Percentiles rank a stretch among this genome's conserved stretches.
These are phyloP conservation scores for Bryum argenteum DNA, from an alignment of 225 moss, liverwort and hornwort genomes.

Conservation along the genomic window DNA sequence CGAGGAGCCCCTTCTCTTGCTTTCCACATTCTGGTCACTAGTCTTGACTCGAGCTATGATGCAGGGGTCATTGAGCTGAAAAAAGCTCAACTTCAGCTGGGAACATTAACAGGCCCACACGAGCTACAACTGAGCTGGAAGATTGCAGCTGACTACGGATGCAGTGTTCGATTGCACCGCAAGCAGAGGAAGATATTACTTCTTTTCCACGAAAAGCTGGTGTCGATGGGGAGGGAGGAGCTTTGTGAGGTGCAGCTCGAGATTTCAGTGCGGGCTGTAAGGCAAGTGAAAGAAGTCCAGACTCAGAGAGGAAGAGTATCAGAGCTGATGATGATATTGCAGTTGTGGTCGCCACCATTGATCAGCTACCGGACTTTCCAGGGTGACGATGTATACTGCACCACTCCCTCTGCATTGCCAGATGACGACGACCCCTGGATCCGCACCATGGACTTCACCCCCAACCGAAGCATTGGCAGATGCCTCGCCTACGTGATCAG, in stretches of 20 bases:
- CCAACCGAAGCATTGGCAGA: constrained; percentile 59
- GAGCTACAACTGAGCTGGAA: constrained; percentile 65
- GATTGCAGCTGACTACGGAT: constrained; percentile 33
- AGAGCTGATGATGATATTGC: constrained; percentile 59
- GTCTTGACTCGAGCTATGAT: constrained; percentile 7
- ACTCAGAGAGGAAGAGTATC: constrained; percentile 34
- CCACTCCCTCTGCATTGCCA: constrained; percentile 48
- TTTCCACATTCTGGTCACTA: constrained; percentile 5
- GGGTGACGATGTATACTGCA: constrained; percentile 64
- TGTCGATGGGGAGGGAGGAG: constrained; percentile 5
- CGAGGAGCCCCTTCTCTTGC: constrained; percentile 19
- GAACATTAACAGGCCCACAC: constrained; percentile 49
- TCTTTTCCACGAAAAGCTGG: constrained; percentile 44
- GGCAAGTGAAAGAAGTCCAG: constrained; percentile 54
- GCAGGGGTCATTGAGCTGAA: constrained; percentile 49
- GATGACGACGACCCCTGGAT: constrained; percentile 98
- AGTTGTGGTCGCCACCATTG: constrained; percentile 65
- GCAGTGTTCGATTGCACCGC: constrained; percentile 56
- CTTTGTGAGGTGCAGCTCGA: constrained; percentile 75
- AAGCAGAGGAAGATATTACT: constrained; percentile 45
- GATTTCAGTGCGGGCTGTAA: constrained; percentile 49
- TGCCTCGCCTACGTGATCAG: constrained; percentile 72
- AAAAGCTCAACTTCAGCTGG: constrained; percentile 60
- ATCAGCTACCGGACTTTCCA: constrained; percentile 70
- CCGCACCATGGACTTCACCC: constrained; percentile 70